Evolutionary conservation across 345 rosid species (phyloP), one percentile per base, ranked within the genome.

Genomic region (Arabidopsis suecica): DNA sequence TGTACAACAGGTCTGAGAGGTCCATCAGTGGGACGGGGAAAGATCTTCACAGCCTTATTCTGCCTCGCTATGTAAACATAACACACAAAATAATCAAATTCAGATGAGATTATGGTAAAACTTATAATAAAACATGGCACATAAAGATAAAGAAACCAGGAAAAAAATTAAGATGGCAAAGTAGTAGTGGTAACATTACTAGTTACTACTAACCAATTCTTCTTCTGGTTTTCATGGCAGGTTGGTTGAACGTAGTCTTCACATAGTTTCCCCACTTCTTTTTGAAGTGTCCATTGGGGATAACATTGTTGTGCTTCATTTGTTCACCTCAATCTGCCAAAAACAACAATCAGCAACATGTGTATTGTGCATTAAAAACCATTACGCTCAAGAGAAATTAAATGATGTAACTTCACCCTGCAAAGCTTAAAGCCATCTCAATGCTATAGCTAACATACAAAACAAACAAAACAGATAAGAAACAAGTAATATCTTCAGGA

Each of bases 181-280:
- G 32, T 4, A 28, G 32, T 28, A 28, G 32, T 3, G 32, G 13
- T 2, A 28, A 48, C 22, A 14, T 12, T 2, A 82, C 87, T n/a
- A n/a, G 11, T 12, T 2, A 82, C 22, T 23, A 37, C 32, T 23
- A 37, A 84, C 97, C 92, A 51, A 73, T 3, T 25, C 94, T 84
- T 74, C 97, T 84, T 45, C 92, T 80, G 12, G 77, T 71, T 73
- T 88, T 88, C 37, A 92, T 80, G 0, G 97, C 97, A 6, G 97
- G 97, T 48, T 91, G 97, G 82, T 91, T 87, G 61, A 91, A 91
- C 94, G 92, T 88, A 0, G 94, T 88, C 82, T 73, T 91, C 14
- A 91, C 90, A 73, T 86, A 85, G 79, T 91, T 87, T 47, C 87
- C 90, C 97, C 97, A 91, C 47, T 88, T 88, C 85, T 89, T 89